phyloP scores from a whole-genome alignment of 768 basidiomycete genomes.

The Amanita jacksonii region DNA sequence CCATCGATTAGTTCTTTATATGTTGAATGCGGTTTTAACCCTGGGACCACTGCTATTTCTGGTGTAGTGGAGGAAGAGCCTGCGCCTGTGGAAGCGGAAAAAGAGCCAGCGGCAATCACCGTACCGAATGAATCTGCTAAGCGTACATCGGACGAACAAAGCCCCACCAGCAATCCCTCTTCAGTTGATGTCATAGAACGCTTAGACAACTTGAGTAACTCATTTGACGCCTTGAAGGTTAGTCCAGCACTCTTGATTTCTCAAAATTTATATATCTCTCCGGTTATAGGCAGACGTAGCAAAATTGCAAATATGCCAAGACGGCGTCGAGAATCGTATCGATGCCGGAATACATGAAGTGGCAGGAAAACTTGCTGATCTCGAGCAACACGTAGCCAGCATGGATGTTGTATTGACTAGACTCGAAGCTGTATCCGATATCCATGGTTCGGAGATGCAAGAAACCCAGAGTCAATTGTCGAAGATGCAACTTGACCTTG shows the following conservation, averaged over 20 bases:
- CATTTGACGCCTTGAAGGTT: constrained; percentile 1
- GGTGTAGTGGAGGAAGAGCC: too few relatives aligned
- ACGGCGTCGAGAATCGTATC: background rate
- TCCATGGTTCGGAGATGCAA: background rate
- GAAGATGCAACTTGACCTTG: background rate
- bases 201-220: background rate
- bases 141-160: background rate
- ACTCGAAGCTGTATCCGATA: background rate
- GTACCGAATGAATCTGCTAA: background rate
- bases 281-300: background rate
- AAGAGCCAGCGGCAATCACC: background rate
- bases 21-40: constrained; percentile 2
- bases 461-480: background rate
- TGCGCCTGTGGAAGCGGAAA: too few relatives aligned
- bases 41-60: too few relatives aligned
- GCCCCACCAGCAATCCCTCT: too few relatives aligned
- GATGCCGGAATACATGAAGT: background rate
- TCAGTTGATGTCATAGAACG: too few relatives aligned
- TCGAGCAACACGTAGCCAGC: background rate
- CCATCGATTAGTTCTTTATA: constrained; percentile 6
- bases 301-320: background rate
- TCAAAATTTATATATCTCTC: background rate
- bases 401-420: background rate
- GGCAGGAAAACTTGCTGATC: background rate
- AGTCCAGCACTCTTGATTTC: background rate